Percentiles rank a stretch among this genome's conserved stretches.
Conservation (phyloP, 2,329 filamentous ascomycete genomes). For the Fusarium succisae region DNA sequence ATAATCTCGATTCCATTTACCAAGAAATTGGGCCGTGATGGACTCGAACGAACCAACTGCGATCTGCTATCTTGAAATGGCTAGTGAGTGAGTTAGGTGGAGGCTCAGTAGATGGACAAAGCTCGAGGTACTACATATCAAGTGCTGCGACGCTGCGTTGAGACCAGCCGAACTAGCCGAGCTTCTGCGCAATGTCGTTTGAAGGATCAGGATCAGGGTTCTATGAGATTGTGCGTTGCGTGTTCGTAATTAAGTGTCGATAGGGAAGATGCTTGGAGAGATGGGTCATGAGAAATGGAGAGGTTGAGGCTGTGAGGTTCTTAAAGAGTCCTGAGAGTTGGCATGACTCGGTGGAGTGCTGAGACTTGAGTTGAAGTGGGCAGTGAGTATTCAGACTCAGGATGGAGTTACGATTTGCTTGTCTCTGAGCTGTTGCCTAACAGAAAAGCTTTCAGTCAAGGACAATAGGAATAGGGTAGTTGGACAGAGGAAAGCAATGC, state of each 20-base stretch:
- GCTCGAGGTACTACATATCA: background rate
- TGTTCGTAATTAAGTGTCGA: background rate
- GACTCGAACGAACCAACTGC: background rate
- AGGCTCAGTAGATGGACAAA: conserved; percentile 1
- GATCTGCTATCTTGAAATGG: conserved; percentile 12
- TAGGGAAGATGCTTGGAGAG: background rate
- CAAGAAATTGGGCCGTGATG: background rate
- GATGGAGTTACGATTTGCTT: background rate
- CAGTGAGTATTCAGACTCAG: background rate
- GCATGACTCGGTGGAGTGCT: background rate
- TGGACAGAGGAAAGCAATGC: background rate
- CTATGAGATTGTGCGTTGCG: background rate
- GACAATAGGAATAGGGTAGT: background rate
- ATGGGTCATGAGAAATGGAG: background rate
- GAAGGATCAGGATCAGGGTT: background rate
- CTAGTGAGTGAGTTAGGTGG: conserved; percentile 2
- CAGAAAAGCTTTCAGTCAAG: background rate
- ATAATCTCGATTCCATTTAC: background rate
- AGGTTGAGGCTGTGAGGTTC: background rate
- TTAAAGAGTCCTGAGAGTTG: background rate
- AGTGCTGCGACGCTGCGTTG: background rate
- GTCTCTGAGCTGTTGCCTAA: background rate
- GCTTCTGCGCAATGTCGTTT: background rate
- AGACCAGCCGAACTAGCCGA: background rate
- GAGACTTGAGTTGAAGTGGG: background rate